These are phyloP conservation scores for Chytriomyces sp. DNA, from an alignment of 192 early-diverging fungal species.

Conservation along the genomic window DNA sequence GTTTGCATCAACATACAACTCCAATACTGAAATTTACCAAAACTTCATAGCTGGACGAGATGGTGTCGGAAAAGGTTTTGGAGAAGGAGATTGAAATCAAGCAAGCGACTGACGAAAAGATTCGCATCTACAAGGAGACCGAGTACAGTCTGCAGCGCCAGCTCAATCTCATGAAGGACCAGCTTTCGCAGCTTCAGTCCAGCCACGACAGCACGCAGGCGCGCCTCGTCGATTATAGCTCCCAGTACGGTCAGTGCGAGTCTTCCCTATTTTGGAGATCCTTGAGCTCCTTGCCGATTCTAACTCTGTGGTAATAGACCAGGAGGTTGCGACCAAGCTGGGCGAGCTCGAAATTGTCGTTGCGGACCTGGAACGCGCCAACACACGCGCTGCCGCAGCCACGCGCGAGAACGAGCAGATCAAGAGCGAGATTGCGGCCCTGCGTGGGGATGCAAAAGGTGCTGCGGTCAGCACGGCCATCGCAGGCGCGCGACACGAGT, in stretches of 20 bases:
- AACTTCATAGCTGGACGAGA: constrained; percentile 59
- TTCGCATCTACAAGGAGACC: constrained; percentile 79
- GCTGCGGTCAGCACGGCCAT: not conserved
- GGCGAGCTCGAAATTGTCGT: constrained; percentile 89
- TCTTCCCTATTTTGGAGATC: too few species aligned
- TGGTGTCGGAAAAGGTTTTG: constrained; percentile 66
- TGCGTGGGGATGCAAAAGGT: constrained; percentile 16
- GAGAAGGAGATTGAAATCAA: constrained; percentile 75
- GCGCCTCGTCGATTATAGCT: constrained; percentile 60
- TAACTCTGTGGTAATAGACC: constrained; percentile 43
- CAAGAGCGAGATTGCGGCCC: constrained; percentile 20
- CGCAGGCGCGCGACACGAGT: not conserved
- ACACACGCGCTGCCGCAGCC: constrained; percentile 65
- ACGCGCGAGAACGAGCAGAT: constrained; percentile 63
- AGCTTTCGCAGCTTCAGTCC: constrained; percentile 66
- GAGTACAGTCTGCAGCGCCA: constrained; percentile 83
- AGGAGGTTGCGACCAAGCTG: constrained; percentile 76
- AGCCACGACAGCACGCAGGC: constrained; percentile 76
- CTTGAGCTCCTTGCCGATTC: too few species aligned
- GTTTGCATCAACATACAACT: not conserved
- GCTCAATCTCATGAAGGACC: constrained; percentile 76
- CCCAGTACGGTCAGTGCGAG: constrained; percentile 56
- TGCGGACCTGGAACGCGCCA: constrained; percentile 81
- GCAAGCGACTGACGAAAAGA: constrained; percentile 76
- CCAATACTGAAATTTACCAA: not conserved